phyloP scores from a whole-genome alignment of 2,329 filamentous ascomycete genomes.

The Colletotrichum acutatum region DNA sequence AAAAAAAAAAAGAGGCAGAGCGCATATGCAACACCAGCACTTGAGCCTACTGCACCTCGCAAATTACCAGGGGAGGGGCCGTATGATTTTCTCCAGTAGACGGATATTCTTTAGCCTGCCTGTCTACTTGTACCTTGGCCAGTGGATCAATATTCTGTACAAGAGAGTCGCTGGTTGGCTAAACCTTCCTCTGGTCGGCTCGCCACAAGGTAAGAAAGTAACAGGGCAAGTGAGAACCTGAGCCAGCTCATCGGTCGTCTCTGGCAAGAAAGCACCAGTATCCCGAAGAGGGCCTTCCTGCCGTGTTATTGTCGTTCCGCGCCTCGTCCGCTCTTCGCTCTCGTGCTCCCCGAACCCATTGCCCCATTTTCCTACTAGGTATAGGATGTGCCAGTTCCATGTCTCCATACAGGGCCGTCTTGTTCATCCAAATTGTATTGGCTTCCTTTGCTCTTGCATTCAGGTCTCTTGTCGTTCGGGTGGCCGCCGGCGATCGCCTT shows the following conservation, averaged over 20 bases:
- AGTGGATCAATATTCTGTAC: neutral
- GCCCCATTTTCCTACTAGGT: constrained; percentile 7
- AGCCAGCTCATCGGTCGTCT: neutral
- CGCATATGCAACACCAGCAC: neutral
- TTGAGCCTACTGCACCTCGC: constrained; percentile 11
- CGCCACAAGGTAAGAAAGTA: neutral
- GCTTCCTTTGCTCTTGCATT: constrained; percentile 18
- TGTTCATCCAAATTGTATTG: constrained; percentile 28
- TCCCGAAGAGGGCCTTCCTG: constrained; percentile 15
- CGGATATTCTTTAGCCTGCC: neutral
- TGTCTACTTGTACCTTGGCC: neutral
- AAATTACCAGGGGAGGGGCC: constrained; percentile 20
- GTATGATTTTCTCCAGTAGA: neutral
- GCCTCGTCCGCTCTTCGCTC: neutral
- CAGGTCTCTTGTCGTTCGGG: constrained; percentile 5
- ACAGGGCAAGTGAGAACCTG: neutral
- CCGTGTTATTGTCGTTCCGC: constrained; percentile 10
- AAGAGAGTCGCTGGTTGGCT: neutral
- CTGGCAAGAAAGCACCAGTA: neutral
- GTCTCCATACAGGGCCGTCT: constrained; percentile 24
- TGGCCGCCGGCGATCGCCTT: constrained; percentile 17
- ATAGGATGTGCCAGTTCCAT: neutral
- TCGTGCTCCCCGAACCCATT: constrained; percentile 5
- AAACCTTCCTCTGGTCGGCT: neutral
- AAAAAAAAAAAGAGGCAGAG: neutral